Percentiles rank a stretch among this genome's conserved stretches.
phyloP scores from a whole-genome alignment of 495 filamentous ascomycete genomes.

The Xylaria intraflava region DNA sequence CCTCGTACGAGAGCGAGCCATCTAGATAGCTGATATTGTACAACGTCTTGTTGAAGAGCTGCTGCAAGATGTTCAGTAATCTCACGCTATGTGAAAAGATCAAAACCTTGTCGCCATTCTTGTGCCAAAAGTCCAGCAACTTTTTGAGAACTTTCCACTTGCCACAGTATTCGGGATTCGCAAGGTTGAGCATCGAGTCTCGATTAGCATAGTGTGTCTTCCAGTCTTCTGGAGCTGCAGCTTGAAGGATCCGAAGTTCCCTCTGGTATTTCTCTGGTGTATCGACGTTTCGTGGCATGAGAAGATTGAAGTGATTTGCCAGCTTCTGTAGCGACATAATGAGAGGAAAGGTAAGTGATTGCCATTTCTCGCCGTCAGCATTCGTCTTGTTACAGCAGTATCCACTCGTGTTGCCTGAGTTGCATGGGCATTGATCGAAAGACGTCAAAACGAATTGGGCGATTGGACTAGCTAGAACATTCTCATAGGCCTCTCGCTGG shows the following conservation, averaged over 20 bases:
- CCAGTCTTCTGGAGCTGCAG: slow-evolving; percentile 72
- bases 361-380: slow-evolving; percentile 60
- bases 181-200: slow-evolving; percentile 73
- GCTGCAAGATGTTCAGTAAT: slow-evolving; percentile 76
- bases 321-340: slow-evolving; percentile 79
- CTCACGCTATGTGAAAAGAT: slow-evolving; percentile 89
- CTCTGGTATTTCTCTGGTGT: slow-evolving; percentile 69
- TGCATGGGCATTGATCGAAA: slow-evolving; percentile 63
- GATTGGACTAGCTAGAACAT: slow-evolving; percentile 64
- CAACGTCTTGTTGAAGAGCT: slow-evolving; percentile 79
- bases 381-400: slow-evolving; percentile 70
- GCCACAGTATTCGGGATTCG: slow-evolving; percentile 89
- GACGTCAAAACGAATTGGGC: slow-evolving; percentile 62
- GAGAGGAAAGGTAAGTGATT: slow-evolving; percentile 74
- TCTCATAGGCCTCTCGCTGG: slow-evolving; percentile 81
- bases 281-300: slow-evolving; percentile 69
- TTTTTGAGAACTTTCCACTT: slow-evolving; percentile 94
- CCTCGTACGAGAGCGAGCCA: slow-evolving; percentile 79
- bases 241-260: slow-evolving; percentile 70
- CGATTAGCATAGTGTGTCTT: slow-evolving; percentile 63
- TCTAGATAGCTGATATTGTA: slow-evolving; percentile 92
- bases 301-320: slow-evolving; percentile 83
- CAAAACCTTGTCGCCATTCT: slow-evolving; percentile 83
- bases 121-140: slow-evolving; percentile 82
- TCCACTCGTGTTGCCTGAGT: slow-evolving; percentile 62